Conservation (phyloP, 179 eudicot species). For the Spinacia oleracea region DNA sequence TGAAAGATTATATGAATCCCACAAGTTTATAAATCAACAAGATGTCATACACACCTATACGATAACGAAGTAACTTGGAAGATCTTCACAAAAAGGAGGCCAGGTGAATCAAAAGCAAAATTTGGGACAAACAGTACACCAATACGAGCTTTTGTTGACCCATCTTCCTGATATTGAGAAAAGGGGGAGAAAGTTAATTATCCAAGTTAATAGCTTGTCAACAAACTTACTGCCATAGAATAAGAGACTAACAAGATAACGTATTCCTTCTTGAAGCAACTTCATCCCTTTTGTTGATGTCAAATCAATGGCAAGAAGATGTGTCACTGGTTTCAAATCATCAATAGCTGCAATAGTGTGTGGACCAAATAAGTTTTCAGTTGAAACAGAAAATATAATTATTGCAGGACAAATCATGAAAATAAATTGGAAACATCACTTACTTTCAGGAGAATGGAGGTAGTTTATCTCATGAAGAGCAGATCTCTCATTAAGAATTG, state of each 20-base stretch:
- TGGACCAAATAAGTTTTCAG: conserved; percentile 23
- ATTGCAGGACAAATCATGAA: conserved; percentile 4
- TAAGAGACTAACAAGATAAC: conserved; percentile 66
- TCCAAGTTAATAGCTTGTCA: background rate
- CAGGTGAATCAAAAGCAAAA: conserved; percentile 46
- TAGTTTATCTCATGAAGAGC: conserved; percentile 63
- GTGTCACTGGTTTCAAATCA: conserved; percentile 94
- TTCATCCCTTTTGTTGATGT: conserved; percentile 72
- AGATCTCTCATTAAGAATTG: conserved; percentile 66
- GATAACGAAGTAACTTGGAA: conserved; percentile 62
- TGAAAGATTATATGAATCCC: background rate
- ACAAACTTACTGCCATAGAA: conserved; percentile 14
- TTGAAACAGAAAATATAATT: conserved; percentile 15
- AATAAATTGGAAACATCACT: conserved; percentile 31
- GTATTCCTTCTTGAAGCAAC: conserved; percentile 85
- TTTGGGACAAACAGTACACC: conserved; percentile 67
- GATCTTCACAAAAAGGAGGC: conserved; percentile 64
- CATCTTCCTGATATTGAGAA: conserved; percentile 53
- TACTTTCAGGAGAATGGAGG: conserved; percentile 88
- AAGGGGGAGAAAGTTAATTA: background rate
- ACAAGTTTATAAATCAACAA: background rate
- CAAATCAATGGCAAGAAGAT: conserved; percentile 76
- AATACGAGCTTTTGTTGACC: conserved; percentile 74
- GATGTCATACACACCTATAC: conserved; percentile 54
- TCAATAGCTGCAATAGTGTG: conserved; percentile 60